Evolutionary conservation across 108 stramenopile species (phyloP), one percentile per base, ranked within the genome.

Genomic region (Parietichytrium sp.): DNA sequence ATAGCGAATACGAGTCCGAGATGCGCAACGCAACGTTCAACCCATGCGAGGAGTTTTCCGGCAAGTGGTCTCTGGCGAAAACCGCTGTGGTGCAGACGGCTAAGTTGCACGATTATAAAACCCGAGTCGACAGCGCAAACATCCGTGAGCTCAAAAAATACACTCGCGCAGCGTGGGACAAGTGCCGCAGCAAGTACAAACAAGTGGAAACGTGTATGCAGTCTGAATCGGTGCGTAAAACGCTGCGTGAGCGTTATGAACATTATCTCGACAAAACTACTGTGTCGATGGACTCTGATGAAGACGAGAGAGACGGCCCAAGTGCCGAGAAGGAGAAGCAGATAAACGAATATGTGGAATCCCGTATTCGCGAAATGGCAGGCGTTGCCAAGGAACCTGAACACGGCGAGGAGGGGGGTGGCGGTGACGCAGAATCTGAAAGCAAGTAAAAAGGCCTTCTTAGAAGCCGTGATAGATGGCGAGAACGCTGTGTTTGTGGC

Each of bases 81-180:
- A 45, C 61, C 3, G 61, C 61, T 2, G 61, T 72, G 33, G 23
- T 72, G 13, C 38, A 33, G 6, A 72, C 61, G 8, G 61, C 61
- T n/a, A 72, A 72, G 61, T 33, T 72, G 8, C 61, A 72, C 61
- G 61, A 72, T 25, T 72, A 72, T 42, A 72, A 72, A 3, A 72
- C 61, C 6, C 61, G 61, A n/a, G 61, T 72, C 38, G 61, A 72
- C 6, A 72, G 61, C 20, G 61, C 61, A 0, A 72, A 72, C 61
- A n/a, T 15, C n/a, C 33, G 61, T n/a, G 61, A 72, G 3, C 61
- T 72, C 45, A 42, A 8, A 36, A 72, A 72, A 42, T 72, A 72
- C 61, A 25, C 61, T 33, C 61, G 61, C 42, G 29, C 33, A 0
- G 61, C 61, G 36, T 72, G 61, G 61, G 38, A 72, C 36, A 72